Conservation (phyloP, 192 early-diverging fungal species). For the Phycomyces blakesleeanus region DNA sequence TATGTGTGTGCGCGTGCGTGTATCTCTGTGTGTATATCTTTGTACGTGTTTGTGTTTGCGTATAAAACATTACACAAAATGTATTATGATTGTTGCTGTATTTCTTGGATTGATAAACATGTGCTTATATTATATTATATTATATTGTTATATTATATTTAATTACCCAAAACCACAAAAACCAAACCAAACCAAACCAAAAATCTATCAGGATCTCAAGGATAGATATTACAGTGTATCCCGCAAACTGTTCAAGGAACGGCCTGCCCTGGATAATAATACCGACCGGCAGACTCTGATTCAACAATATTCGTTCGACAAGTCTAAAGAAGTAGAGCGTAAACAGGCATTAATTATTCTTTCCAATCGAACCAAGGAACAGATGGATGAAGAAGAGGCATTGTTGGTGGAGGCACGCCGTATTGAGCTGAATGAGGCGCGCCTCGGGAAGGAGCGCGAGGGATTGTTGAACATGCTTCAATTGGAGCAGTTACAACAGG, state of each 20-base stretch:
- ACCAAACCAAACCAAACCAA: no score
- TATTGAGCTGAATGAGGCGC: slow-evolving; percentile 77
- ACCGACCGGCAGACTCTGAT: slow-evolving; percentile 27
- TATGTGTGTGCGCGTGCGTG: no score
- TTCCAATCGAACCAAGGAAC: slow-evolving; percentile 68
- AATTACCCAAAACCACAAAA: no score
- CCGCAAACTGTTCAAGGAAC: slow-evolving; percentile 57
- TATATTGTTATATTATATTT: no score
- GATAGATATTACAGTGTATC: slow-evolving; percentile 78
- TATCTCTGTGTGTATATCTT: no score
- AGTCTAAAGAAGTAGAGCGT: slow-evolving; percentile 67
- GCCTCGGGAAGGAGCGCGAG: slow-evolving; percentile 77
- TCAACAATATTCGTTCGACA: slow-evolving; percentile 47
- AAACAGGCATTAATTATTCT: slow-evolving; percentile 76
- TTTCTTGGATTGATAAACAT: not conserved
- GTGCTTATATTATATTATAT: no score
- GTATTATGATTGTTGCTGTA: no score
- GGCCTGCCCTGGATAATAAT: slow-evolving; percentile 31
- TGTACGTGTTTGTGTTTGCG: no score
- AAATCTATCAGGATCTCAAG: slow-evolving; percentile 85
- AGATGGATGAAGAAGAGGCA: slow-evolving; percentile 83
- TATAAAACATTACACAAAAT: no score
- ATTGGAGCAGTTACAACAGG: slow-evolving; percentile 43
- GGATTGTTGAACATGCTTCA: slow-evolving; percentile 62
- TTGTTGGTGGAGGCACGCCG: slow-evolving; percentile 75